phyloP scores from a whole-genome alignment of 1,139 yeast species.

The Nakaseomyces uthaithaninus region DNA sequence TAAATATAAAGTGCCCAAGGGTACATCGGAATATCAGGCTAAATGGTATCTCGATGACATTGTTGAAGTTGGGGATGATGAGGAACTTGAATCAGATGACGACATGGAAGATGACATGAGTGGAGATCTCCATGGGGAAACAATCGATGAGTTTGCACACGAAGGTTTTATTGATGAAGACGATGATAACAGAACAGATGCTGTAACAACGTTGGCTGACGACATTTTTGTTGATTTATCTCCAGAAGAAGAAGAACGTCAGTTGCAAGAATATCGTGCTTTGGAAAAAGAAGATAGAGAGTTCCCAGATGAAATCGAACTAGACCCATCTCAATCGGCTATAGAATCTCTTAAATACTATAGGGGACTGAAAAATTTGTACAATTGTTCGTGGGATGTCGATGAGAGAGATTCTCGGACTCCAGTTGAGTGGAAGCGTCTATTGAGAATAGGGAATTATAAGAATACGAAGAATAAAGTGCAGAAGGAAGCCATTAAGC shows the following conservation, averaged over 20 bases:
- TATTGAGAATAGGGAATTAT: slow-evolving; percentile 67
- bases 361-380: slow-evolving; percentile 79
- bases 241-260: slow-evolving; percentile 77
- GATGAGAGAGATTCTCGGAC: slow-evolving; percentile 71
- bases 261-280: slow-evolving; percentile 58
- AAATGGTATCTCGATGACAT: slow-evolving; percentile 78
- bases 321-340: slow-evolving; percentile 68
- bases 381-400: slow-evolving; percentile 77
- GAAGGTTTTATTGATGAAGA: slow-evolving; percentile 28
- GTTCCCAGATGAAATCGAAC: slow-evolving; percentile 91
- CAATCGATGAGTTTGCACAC: slow-evolving; percentile 22
- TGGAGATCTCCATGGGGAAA: slow-evolving; percentile 35
- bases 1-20: slow-evolving; percentile 58
- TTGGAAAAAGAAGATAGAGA: slow-evolving; percentile 78
- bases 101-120: slow-evolving; percentile 25
- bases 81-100: slow-evolving; percentile 37
- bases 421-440: slow-evolving; percentile 72
- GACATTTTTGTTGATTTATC: slow-evolving; percentile 53
- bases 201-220: slow-evolving; percentile 30
- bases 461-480: slow-evolving; percentile 69
- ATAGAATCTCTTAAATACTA: slow-evolving; percentile 65
- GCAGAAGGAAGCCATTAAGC: slow-evolving; percentile 48
- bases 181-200: slow-evolving; percentile 38
- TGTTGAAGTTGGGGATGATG: slow-evolving; percentile 39
- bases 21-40: slow-evolving; percentile 90